Evolutionary conservation across 371 early-diverging fungal species (phyloP).

Genomic region (Lichtheimia ramosa): DNA sequence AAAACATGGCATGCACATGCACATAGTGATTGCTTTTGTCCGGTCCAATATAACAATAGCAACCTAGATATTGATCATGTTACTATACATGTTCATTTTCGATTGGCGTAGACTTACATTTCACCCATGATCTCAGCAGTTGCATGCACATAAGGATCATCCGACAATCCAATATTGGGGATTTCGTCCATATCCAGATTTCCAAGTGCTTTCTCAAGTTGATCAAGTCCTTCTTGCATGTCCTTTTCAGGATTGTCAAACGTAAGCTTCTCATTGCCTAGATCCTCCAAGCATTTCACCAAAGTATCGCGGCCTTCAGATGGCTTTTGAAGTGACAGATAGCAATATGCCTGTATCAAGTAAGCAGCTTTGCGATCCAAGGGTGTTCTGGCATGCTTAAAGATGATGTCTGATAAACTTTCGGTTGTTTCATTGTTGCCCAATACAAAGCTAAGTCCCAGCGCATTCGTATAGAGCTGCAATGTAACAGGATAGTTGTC

Average conservation of each 20-base stretch:
- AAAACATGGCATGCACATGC: slow-evolving; percentile 32
- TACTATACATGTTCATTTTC: neutral
- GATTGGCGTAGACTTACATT: slow-evolving; percentile 18
- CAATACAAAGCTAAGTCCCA: slow-evolving; percentile 34
- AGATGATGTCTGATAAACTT: slow-evolving; percentile 20
- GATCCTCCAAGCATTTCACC: slow-evolving; percentile 27
- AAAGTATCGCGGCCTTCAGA: slow-evolving; percentile 24
- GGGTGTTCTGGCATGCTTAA: slow-evolving; percentile 27
- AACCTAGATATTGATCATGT: slow-evolving; percentile 10
- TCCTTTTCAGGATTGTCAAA: slow-evolving; percentile 6
- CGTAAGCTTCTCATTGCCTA: slow-evolving; percentile 20
- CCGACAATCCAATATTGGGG: slow-evolving; percentile 17
- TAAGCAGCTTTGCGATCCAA: slow-evolving; percentile 37
- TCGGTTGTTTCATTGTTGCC: slow-evolving; percentile 37
- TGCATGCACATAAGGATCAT: slow-evolving; percentile 22
- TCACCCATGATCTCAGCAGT: slow-evolving; percentile 40
- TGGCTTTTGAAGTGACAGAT: slow-evolving; percentile 36
- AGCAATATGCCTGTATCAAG: slow-evolving; percentile 38
- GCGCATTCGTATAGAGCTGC: slow-evolving; percentile 34
- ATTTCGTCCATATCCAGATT: slow-evolving; percentile 21
- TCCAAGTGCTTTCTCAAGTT: slow-evolving; percentile 12
- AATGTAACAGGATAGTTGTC: slow-evolving; percentile 21
- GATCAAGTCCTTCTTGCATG: slow-evolving; percentile 17
- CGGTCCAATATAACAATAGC: slow-evolving; percentile 38
- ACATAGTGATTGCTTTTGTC: slow-evolving; percentile 26